Percentiles rank a stretch among this genome's conserved stretches.
phyloP scores from a whole-genome alignment of 345 rosid genomes.

The Arabis hirsuta region DNA sequence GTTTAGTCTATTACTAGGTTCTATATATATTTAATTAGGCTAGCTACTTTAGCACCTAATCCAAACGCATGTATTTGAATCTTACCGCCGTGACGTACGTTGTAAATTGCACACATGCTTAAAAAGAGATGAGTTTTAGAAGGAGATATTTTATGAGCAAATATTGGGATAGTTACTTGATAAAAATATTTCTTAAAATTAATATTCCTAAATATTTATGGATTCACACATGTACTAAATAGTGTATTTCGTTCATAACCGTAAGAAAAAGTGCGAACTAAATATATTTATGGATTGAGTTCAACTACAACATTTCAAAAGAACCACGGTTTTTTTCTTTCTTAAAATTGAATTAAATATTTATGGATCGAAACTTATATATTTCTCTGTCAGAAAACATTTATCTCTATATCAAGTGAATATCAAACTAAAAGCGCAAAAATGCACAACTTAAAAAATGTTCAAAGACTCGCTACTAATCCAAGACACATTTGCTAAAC shows the following conservation, averaged over 20 bases:
- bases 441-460: no score
- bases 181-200: background rate
- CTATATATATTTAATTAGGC: conserved; percentile 6
- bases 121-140: background rate
- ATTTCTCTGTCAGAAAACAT: no score
- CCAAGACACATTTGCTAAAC: no score
- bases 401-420: no score
- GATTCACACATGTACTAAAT: no score
- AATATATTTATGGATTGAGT: background rate
- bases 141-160: background rate
- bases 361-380: no score
- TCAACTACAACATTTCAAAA: background rate
- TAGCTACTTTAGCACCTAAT: conserved; percentile 2
- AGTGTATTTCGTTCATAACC: background rate
- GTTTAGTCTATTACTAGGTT: conserved; percentile 1
- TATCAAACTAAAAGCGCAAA: no score
- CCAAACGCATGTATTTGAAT: conserved; percentile 5
- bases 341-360: no score
- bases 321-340: background rate
- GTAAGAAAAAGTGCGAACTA: background rate
- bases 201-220: background rate
- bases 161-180: background rate
- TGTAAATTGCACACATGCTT: background rate
- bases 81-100: conserved; percentile 5
- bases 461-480: no score